phyloP scores from a whole-genome alignment of 2,329 filamentous ascomycete genomes.

The Fusarium robinianum region DNA sequence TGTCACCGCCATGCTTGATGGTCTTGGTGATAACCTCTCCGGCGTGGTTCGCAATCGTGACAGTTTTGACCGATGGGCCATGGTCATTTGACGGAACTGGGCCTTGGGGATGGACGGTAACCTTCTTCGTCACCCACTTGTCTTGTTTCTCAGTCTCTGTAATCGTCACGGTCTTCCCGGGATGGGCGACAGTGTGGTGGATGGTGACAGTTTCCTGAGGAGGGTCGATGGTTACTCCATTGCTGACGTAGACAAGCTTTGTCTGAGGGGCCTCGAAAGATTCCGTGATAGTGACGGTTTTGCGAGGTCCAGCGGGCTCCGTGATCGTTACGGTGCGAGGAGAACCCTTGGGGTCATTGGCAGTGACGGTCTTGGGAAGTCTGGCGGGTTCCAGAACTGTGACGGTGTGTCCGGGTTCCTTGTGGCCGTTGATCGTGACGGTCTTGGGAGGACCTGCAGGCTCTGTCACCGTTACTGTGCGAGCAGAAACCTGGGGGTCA shows the following conservation, averaged over 20 bases:
- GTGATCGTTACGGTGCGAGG: constrained; percentile 27
- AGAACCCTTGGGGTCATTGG: constrained; percentile 19
- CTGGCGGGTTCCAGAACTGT: constrained; percentile 34
- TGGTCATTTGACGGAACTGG: constrained; percentile 8
- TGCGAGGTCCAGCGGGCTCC: constrained; percentile 11
- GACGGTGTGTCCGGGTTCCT: constrained; percentile 26
- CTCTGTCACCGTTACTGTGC: constrained; percentile 27
- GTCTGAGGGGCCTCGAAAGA: constrained; percentile 19
- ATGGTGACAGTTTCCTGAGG: constrained; percentile 37
- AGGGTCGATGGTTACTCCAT: constrained; percentile 22
- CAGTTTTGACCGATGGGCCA: no score
- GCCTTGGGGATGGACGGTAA: constrained; percentile 19
- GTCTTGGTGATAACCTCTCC: no score
- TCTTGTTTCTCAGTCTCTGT: constrained; percentile 28
- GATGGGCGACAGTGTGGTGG: constrained; percentile 27
- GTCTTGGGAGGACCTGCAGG: constrained; percentile 15
- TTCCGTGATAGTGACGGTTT: constrained; percentile 26
- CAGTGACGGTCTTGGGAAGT: constrained; percentile 22
- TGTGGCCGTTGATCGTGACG: constrained; percentile 22
- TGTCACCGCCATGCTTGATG: constrained; percentile 16
- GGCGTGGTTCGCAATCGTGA: constrained; percentile 12
- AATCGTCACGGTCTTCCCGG: constrained; percentile 33
- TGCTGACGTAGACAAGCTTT: constrained; percentile 28
- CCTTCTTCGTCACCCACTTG: constrained; percentile 31
- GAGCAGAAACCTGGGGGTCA: constrained; percentile 16